Evolutionary conservation across 257 asterid genomes (phyloP).

Genomic region (Nicotiana tomentosiformis): DNA sequence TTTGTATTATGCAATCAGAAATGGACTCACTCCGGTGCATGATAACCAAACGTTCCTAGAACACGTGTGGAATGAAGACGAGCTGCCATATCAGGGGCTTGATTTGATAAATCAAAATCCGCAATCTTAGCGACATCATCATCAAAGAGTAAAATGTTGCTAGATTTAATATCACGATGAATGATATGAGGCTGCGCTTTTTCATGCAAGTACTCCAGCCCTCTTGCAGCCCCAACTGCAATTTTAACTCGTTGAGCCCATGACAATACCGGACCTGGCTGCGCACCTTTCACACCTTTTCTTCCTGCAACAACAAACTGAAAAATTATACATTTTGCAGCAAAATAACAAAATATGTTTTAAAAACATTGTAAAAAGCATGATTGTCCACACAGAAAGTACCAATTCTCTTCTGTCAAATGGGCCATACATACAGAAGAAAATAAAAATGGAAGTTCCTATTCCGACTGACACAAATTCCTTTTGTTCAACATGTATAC

Average conservation of each 20-base stretch:
- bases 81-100: conserved; percentile 95
- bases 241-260: conserved; percentile 87
- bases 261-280: conserved; percentile 85
- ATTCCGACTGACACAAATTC: no score
- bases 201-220: conserved; percentile 84
- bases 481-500: background rate
- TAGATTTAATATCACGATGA: conserved; percentile 89
- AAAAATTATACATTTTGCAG: background rate
- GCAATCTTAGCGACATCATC: conserved; percentile 81
- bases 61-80: conserved; percentile 95
- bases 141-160: conserved; percentile 75
- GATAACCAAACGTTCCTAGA: conserved; percentile 90
- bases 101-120: conserved; percentile 81
- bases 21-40: conserved; percentile 78
- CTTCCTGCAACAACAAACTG: conserved; percentile 38
- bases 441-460: background rate
- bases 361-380: background rate
- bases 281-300: conserved; percentile 94
- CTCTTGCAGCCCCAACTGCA: conserved; percentile 88
- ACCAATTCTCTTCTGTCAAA: background rate
- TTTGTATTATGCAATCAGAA: background rate
- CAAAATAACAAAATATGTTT: background rate
- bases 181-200: conserved; percentile 69
- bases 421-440: background rate
- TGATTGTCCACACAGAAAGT: background rate